Conservation (phyloP, 2,329 filamentous ascomycete genomes). For the Fusarium sp. region DNA sequence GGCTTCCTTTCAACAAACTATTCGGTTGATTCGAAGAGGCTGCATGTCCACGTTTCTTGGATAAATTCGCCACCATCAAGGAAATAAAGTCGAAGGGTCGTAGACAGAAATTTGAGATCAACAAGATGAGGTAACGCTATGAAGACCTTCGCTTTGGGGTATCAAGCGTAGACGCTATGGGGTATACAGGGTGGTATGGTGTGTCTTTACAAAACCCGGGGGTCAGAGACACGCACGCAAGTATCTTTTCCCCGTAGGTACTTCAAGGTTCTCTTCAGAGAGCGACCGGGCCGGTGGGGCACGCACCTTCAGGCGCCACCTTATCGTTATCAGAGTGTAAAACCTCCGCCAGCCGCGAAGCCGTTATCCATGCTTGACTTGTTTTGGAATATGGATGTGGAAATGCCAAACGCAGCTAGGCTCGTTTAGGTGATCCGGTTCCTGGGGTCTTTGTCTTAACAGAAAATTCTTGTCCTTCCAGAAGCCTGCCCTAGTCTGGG, state of each 20-base stretch:
- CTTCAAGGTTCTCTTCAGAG: slow-evolving; percentile 30
- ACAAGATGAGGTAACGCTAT: neutral
- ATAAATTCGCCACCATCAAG: slow-evolving; percentile 28
- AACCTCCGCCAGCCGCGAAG: slow-evolving; percentile 35
- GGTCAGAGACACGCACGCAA: slow-evolving; percentile 32
- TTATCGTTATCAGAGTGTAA: slow-evolving; percentile 25
- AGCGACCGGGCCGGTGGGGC: slow-evolving; percentile 44
- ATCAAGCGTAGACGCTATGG: neutral
- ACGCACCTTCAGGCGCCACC: slow-evolving; percentile 24
- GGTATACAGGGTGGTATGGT: slow-evolving; percentile 29
- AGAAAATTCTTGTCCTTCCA: slow-evolving; percentile 47
- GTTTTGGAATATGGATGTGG: slow-evolving; percentile 14
- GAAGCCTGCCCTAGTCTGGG: slow-evolving; percentile 45
- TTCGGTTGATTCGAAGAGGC: slow-evolving; percentile 13
- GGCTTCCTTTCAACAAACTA: slow-evolving; percentile 26
- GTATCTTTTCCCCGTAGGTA: slow-evolving; percentile 50
- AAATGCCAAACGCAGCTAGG: slow-evolving; percentile 32
- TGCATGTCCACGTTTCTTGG: slow-evolving; percentile 25
- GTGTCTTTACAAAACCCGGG: slow-evolving; percentile 46
- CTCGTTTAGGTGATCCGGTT: slow-evolving; percentile 18
- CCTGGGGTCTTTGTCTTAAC: slow-evolving; percentile 19
- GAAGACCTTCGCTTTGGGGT: neutral
- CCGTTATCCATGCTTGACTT: slow-evolving; percentile 29
- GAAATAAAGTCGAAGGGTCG: slow-evolving; percentile 10
- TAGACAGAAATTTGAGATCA: slow-evolving; percentile 7